These are phyloP conservation scores for Actinomucor elegans DNA, from an alignment of 371 early-diverging fungal genomes.

Conservation along the genomic window DNA sequence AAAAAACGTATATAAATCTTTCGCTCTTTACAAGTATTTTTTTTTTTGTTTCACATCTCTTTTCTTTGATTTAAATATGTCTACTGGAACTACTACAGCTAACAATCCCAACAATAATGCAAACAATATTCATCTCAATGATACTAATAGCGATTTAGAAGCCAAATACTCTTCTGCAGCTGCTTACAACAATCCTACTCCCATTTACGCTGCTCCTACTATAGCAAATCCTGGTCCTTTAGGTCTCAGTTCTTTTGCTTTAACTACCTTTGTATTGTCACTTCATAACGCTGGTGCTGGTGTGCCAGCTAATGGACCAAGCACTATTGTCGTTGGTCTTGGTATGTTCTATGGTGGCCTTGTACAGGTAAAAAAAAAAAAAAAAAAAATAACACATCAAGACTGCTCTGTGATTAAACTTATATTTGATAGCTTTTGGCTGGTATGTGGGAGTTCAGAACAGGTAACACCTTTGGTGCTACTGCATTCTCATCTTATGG, in stretches of 20 bases:
- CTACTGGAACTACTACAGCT: not conserved
- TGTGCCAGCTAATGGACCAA: slow-evolving; percentile 52
- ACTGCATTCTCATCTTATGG: slow-evolving; percentile 80
- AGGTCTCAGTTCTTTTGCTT: slow-evolving; percentile 72
- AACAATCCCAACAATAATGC: not conserved
- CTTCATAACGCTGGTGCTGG: slow-evolving; percentile 71
- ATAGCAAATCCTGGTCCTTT: slow-evolving; percentile 76
- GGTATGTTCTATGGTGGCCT: slow-evolving; percentile 82
- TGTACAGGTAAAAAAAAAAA: slow-evolving; percentile 54
- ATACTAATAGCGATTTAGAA: slow-evolving; percentile 3
- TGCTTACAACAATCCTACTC: slow-evolving; percentile 1
- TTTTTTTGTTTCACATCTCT: not conserved
- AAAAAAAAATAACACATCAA: not conserved
- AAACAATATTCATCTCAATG: not conserved
- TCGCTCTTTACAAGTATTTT: not conserved
- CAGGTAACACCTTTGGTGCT: slow-evolving; percentile 79
- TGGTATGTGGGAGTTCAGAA: slow-evolving; percentile 78
- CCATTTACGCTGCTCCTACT: slow-evolving; percentile 28
- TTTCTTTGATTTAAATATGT: not conserved
- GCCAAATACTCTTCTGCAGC: slow-evolving; percentile 7
- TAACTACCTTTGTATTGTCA: slow-evolving; percentile 75
- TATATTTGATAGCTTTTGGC: slow-evolving; percentile 50
- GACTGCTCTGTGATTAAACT: not conserved
- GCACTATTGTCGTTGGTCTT: slow-evolving; percentile 62
- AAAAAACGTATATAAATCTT: slow-evolving; percentile 6